These are phyloP conservation scores for Pseudopithomyces chartarum DNA, from an alignment of 2,329 filamentous ascomycete genomes.

Conservation along the genomic window DNA sequence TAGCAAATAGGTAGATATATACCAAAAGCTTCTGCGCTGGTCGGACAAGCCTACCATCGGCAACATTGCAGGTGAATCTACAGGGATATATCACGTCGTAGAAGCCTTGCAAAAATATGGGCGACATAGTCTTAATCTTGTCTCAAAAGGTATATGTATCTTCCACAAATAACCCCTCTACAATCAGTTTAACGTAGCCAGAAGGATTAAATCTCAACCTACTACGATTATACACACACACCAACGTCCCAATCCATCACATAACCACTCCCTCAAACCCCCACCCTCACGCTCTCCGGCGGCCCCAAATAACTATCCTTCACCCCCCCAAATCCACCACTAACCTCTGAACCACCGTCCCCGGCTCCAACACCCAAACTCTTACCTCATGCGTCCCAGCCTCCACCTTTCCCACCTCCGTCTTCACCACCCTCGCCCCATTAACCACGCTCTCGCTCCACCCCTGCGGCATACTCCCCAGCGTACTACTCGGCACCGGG, in stretches of 20 bases:
- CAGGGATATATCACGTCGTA: too few species aligned
- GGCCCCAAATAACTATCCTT: conserved; percentile 26
- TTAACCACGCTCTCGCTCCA: conserved; percentile 56
- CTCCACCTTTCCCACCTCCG: conserved; percentile 27
- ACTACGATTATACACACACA: background rate
- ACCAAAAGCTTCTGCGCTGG: too few species aligned
- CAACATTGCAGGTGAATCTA: too few species aligned
- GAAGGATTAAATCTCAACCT: too few species aligned
- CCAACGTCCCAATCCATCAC: background rate
- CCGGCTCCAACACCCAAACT: conserved; percentile 34
- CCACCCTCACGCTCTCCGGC: conserved; percentile 16
- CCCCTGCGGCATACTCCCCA: conserved; percentile 47
- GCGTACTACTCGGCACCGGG: conserved; percentile 34
- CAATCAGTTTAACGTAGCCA: too few species aligned
- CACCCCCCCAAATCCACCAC: conserved; percentile 27
- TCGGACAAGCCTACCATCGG: too few species aligned
- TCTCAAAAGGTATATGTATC: too few species aligned
- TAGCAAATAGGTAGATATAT: too few species aligned
- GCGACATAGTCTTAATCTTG: too few species aligned
- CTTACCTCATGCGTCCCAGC: conserved; percentile 42
- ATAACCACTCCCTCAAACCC: background rate
- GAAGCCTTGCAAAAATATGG: too few species aligned
- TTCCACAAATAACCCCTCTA: too few species aligned
- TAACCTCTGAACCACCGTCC: conserved; percentile 17
- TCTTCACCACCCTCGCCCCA: conserved; percentile 51